phyloP scores from a whole-genome alignment of 2,329 filamentous ascomycete species.

The Thermothelomyces thermophilus region DNA sequence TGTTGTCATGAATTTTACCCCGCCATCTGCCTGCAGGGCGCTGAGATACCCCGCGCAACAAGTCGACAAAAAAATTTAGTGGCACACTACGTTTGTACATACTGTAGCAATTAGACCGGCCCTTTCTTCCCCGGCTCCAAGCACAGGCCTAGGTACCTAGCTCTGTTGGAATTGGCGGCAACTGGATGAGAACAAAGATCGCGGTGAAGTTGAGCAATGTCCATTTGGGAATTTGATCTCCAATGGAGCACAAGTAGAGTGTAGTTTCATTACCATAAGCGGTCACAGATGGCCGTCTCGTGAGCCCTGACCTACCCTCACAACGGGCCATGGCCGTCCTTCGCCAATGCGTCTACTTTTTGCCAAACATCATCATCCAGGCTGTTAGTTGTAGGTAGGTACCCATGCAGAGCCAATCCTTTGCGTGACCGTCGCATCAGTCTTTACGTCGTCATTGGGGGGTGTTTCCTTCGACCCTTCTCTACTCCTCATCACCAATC shows the following conservation, averaged over 20 bases:
- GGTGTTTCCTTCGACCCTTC: constrained; percentile 1
- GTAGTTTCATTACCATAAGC: constrained; percentile 14
- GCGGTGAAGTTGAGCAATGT: no score
- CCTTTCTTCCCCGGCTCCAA: no score
- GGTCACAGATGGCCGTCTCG: constrained; percentile 11
- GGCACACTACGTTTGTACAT: no score
- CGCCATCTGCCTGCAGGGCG: constrained; percentile 1
- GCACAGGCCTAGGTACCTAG: no score
- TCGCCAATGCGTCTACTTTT: constrained; percentile 5
- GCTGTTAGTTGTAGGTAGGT: background rate
- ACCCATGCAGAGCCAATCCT: constrained; percentile 16
- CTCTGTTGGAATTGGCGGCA: no score
- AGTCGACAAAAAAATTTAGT: no score
- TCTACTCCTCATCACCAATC: constrained; percentile 37
- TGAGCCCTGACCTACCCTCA: background rate
- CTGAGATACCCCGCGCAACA: constrained; percentile 1
- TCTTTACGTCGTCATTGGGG: constrained; percentile 4
- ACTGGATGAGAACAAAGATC: no score
- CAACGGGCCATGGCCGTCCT: background rate
- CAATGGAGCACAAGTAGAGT: background rate
- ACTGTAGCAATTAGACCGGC: no score
- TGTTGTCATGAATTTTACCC: constrained; percentile 9
- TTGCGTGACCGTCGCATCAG: constrained; percentile 10
- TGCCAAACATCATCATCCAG: constrained; percentile 3
- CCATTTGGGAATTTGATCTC: background rate